A percentile compares a stretch with the other conserved stretches of the same genome.
Conservation (phyloP, 2,329 filamentous ascomycete genomes). For the Clonostachys rhizophaga region DNA sequence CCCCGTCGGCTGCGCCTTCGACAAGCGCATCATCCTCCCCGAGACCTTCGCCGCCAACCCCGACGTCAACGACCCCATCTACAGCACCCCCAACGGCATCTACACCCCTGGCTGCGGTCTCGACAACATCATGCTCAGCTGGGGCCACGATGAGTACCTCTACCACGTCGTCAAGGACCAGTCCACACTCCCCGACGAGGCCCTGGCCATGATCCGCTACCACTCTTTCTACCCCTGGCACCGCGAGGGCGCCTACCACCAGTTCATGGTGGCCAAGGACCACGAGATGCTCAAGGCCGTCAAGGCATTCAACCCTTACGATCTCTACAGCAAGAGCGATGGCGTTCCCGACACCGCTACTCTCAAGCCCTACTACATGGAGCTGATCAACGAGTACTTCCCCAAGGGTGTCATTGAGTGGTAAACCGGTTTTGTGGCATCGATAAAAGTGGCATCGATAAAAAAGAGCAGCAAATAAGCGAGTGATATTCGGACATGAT, state of each 20-base stretch:
- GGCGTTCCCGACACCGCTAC: constrained; percentile 71
- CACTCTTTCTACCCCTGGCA: constrained; percentile 95
- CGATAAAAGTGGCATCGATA: too few species aligned
- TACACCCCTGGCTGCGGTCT: constrained; percentile 76
- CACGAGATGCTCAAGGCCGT: constrained; percentile 76
- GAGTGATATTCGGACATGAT: too few species aligned
- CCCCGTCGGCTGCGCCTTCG: constrained; percentile 72
- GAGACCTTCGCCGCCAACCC: constrained; percentile 75
- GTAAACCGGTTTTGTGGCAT: constrained; percentile 11
- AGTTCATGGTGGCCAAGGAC: constrained; percentile 83
- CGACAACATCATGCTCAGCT: constrained; percentile 84
- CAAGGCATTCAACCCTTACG: constrained; percentile 85
- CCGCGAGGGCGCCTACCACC: constrained; percentile 70
- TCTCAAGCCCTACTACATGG: constrained; percentile 55
- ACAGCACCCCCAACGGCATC: constrained; percentile 73
- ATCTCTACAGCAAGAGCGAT: constrained; percentile 89
- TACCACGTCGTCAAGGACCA: constrained; percentile 86
- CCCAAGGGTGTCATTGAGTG: constrained; percentile 30
- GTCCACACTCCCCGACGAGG: constrained; percentile 72
- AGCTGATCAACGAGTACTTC: constrained; percentile 37
- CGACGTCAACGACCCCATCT: constrained; percentile 66
- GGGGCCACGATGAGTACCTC: constrained; percentile 86
- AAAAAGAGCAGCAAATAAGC: too few species aligned
- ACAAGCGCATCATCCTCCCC: constrained; percentile 74
- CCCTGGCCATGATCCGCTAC: constrained; percentile 88